A percentile compares a stretch with the other conserved stretches of the same genome.
Conservation (phyloP, 495 filamentous ascomycete species). For the Xeromyces bisporus region DNA sequence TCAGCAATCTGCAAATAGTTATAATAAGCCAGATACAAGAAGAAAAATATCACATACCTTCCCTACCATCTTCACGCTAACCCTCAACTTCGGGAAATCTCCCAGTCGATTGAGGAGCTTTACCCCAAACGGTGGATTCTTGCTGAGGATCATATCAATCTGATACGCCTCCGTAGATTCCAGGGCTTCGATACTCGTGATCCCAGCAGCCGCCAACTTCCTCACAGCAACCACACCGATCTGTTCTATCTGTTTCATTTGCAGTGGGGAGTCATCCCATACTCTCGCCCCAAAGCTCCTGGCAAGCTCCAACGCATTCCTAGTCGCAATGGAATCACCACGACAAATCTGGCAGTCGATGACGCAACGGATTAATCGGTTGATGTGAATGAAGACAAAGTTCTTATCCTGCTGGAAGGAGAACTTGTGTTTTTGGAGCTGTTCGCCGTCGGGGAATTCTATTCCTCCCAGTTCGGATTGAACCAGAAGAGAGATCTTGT, state of each 20-base stretch:
- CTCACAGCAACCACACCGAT: slow-evolving; percentile 62
- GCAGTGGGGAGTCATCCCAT: slow-evolving; percentile 74
- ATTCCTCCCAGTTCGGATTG: slow-evolving; percentile 65
- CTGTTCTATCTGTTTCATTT: slow-evolving; percentile 77
- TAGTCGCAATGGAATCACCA: slow-evolving; percentile 46
- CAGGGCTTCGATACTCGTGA: slow-evolving; percentile 56
- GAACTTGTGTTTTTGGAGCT: slow-evolving; percentile 40
- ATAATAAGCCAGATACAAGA: background rate
- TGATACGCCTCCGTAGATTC: slow-evolving; percentile 45
- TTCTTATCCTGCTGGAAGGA: slow-evolving; percentile 53
- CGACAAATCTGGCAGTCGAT: slow-evolving; percentile 64
- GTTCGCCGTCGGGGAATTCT: slow-evolving; percentile 49
- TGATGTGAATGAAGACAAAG: slow-evolving; percentile 55
- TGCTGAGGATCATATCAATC: slow-evolving; percentile 62
- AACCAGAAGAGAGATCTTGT: slow-evolving; percentile 79
- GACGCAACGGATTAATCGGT: slow-evolving; percentile 64
- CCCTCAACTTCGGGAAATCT: slow-evolving; percentile 57
- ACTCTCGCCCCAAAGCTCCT: slow-evolving; percentile 61
- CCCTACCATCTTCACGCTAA: slow-evolving; percentile 35
- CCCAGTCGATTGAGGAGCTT: slow-evolving; percentile 46
- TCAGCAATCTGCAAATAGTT: too few species aligned
- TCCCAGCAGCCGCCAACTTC: slow-evolving; percentile 55
- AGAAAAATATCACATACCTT: slow-evolving; percentile 20
- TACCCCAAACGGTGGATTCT: slow-evolving; percentile 68
- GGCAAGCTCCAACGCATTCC: slow-evolving; percentile 60